phyloP scores from a whole-genome alignment of 306 rosid species.

The Phaseolus lunatus region DNA sequence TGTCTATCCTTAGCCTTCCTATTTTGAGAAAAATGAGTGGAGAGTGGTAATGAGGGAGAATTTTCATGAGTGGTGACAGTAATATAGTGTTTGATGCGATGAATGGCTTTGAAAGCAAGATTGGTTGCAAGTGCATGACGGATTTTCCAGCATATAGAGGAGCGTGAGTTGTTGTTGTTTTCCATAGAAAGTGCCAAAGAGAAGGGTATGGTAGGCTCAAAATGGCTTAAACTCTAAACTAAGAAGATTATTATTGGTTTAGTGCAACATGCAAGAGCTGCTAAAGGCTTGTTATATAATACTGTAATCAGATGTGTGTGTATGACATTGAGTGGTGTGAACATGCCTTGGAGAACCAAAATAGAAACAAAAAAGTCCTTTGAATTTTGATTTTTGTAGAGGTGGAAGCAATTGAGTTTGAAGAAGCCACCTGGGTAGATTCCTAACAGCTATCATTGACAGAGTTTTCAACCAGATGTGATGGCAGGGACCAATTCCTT shows the following conservation, averaged over 20 bases:
- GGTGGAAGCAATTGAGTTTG: conserved; percentile 37
- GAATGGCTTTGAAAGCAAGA: conserved; percentile 43
- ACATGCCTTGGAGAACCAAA: neutral
- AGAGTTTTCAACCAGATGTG: conserved; percentile 26
- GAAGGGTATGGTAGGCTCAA: neutral
- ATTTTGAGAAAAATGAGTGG: conserved; percentile 20
- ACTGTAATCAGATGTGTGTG: neutral
- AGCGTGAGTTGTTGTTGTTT: conserved; percentile 40
- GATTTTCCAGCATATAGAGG: conserved; percentile 58
- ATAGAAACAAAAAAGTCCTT: neutral
- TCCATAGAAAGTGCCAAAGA: conserved; percentile 43
- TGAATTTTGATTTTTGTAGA: conserved; percentile 27
- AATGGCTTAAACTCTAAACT: neutral
- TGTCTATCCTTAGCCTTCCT: conserved; percentile 18
- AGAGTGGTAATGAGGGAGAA: conserved; percentile 8
- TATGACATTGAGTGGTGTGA: neutral
- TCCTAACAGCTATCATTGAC: conserved; percentile 35
- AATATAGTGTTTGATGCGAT: conserved; percentile 24
- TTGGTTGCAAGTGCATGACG: conserved; percentile 46
- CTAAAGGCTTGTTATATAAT: conserved; percentile 42
- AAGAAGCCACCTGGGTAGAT: conserved; percentile 40
- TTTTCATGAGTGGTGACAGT: conserved; percentile 1
- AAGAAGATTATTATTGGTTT: conserved; percentile 25
- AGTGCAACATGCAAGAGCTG: conserved; percentile 4
- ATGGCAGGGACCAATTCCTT: conserved; percentile 64